Conservation (phyloP, 805 yeast species). For the Kazachstania taianensis region DNA sequence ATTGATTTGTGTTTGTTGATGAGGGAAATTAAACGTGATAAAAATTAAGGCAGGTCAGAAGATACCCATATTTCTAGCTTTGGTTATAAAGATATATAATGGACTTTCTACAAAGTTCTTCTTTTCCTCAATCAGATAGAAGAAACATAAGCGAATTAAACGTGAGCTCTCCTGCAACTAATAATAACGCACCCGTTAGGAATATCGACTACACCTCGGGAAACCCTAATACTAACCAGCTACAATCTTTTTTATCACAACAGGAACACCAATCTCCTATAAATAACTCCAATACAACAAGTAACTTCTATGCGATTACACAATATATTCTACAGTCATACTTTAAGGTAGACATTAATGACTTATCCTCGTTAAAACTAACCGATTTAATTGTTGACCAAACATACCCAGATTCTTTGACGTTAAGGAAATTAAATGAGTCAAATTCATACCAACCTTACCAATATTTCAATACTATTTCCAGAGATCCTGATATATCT, state of each 20-base stretch:
- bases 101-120: no score
- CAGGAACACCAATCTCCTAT: constrained; percentile 14
- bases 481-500: constrained; percentile 25
- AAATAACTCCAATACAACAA: constrained; percentile 8
- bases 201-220: background rate
- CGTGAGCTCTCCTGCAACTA: no score
- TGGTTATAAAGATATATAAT: no score
- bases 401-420: constrained; percentile 27
- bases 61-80: no score
- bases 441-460: constrained; percentile 13
- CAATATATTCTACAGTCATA: constrained; percentile 25
- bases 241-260: constrained; percentile 10
- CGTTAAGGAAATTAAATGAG: constrained; percentile 25
- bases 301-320: constrained; percentile 22
- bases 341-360: constrained; percentile 19
- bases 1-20: no score
- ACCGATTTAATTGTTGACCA: constrained; percentile 28
- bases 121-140: no score
- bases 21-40: no score
- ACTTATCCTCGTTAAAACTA: constrained; percentile 14
- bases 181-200: background rate
- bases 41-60: no score
- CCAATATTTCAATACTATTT: constrained; percentile 26
- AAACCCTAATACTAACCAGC: constrained; percentile 11
- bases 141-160: no score